A percentile compares a stretch with the other conserved stretches of the same genome.
phyloP scores from a whole-genome alignment of 2,329 filamentous ascomycete species.

The Diaporthe vaccinii region DNA sequence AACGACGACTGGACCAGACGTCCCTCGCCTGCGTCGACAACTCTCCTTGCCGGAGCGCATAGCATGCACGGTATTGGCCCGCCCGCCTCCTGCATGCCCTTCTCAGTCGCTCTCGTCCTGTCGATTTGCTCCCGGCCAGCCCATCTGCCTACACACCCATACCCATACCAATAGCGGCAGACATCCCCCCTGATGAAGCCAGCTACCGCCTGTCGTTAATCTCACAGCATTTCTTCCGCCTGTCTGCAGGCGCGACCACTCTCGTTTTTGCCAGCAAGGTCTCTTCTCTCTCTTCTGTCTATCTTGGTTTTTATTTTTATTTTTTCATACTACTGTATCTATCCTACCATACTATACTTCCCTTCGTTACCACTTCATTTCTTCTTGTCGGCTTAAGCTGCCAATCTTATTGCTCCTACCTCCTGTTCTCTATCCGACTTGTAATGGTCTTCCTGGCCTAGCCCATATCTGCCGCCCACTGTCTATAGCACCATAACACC shows the following conservation, averaged over 20 bases:
- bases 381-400: constrained; percentile 22
- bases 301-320: constrained; percentile 31
- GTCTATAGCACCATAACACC: constrained; percentile 18
- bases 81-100: constrained; percentile 37
- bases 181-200: constrained; percentile 36
- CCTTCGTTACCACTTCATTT: constrained; percentile 30
- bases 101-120: constrained; percentile 37
- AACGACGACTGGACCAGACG: constrained; percentile 26
- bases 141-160: constrained; percentile 27
- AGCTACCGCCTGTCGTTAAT: constrained; percentile 39
- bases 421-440: constrained; percentile 37
- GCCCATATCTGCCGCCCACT: constrained; percentile 32
- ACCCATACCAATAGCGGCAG: constrained; percentile 28
- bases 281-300: constrained; percentile 43
- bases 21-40: constrained; percentile 33
- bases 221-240: constrained; percentile 35
- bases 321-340: constrained; percentile 38
- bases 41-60: constrained; percentile 33
- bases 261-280: constrained; percentile 34
- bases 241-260: constrained; percentile 40
- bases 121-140: constrained; percentile 35
- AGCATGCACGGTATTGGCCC: constrained; percentile 36
- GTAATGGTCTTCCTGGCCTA: constrained; percentile 32
- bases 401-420: constrained; percentile 39
- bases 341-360: constrained; percentile 37